Evolutionary conservation across 768 basidiomycete species (phyloP), one percentile per base, ranked within the genome.

Genomic region (Porphyrellus cyaneotinctus): DNA sequence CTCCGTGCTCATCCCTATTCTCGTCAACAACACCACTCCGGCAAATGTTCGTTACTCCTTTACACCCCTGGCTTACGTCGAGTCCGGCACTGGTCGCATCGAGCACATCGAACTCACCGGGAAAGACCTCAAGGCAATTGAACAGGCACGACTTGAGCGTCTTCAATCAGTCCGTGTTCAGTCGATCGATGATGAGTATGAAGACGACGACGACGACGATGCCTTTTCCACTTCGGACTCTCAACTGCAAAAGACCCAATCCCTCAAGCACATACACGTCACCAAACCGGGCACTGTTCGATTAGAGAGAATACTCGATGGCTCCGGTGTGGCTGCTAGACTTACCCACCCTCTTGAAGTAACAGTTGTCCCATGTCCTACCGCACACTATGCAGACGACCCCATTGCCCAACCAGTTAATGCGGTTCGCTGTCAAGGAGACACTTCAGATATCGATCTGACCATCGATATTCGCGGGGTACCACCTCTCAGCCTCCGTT

Each of bases 11-110:
- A 73, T 97, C 43, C 95, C 95, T 1, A 71, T 97, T 31, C 76
- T 95, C 41, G 79, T 97, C 67, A 97, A 97, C 73, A 95, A 95
- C 70, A 93, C 95, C 10, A 77, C 77, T n/a, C 79, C 91, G 5
- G 75, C 76, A 13, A 77, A 78, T 47, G 71, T 97, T 46, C 79
- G 76, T 51, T 97, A 95, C 65, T 84, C 84, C 4, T 68, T 93
- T 9, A 79, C 82, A 1, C 83, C 89, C 1, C 76, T 94, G 23
- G 83, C 75, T 11, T 71, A 75, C 52, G 74, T 58, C 61, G 77
- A 67, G 58, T 66, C 68, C 10, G 69, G 73, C 9, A 63, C 74
- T 20, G 73, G 71, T 15, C 79, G 77, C 56, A 64, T 79, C 26
- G 83, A 86, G 61, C 65, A 72, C 18, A 51, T 82, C 24, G 83